These are phyloP conservation scores for Adansonia gregorii DNA, from an alignment of 441 rosid species.

Conservation along the genomic window DNA sequence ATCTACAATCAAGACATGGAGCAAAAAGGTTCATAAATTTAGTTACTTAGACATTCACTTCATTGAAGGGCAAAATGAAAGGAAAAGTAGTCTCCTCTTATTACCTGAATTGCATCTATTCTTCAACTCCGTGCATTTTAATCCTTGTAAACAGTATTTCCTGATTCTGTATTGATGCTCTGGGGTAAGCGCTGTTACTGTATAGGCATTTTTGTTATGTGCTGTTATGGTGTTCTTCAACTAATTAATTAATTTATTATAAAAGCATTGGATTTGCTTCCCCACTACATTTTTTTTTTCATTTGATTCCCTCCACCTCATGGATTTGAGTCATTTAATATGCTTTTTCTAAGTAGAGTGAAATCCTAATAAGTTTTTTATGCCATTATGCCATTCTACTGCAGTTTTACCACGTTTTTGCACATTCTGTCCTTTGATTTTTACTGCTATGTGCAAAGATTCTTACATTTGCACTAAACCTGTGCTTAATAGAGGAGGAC, in stretches of 20 bases:
- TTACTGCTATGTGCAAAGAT: neutral
- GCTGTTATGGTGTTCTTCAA: neutral
- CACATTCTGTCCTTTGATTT: neutral
- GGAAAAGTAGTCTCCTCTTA: neutral
- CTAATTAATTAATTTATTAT: neutral
- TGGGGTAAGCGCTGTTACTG: neutral
- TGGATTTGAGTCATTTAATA: conserved; percentile 2
- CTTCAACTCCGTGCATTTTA: neutral
- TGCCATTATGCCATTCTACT: neutral
- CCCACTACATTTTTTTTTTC: neutral
- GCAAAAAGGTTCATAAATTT: conserved; percentile 1
- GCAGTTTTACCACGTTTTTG: neutral
- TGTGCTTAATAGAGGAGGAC: conserved; percentile 75
- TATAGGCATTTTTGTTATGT: neutral
- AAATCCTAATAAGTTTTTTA: conserved; percentile 9
- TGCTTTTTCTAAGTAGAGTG: neutral
- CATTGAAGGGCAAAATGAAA: neutral
- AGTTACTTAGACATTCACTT: neutral
- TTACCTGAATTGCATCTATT: conserved; percentile 10
- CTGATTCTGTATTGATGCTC: neutral
- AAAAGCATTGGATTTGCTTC: neutral
- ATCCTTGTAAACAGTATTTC: conserved; percentile 13
- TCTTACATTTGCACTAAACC: conserved; percentile 16
- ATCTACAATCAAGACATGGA: neutral
- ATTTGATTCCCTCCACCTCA: neutral